Evolutionary conservation across 257 asterid species (phyloP), one percentile per base, ranked within the genome.

Genomic region (Plantago major): DNA sequence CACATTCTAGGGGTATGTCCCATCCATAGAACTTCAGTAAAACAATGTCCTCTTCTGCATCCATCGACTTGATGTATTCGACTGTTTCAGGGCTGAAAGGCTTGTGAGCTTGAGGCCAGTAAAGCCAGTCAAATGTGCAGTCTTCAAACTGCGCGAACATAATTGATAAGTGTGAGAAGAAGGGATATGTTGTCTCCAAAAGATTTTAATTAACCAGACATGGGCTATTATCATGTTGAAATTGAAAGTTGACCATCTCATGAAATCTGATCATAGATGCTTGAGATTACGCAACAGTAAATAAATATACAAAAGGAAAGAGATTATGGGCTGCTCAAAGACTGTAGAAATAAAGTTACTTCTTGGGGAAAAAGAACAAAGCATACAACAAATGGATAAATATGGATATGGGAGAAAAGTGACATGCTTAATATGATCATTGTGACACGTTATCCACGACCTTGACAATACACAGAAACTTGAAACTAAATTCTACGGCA

Each of bases 21-120:
- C 84, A 78, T 13, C 81, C 84, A 45, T 75, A 74, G 68, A 78
- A 74, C 63, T 72, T 72, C 62, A 78, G 46, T 60, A 75, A 55
- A n/a, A 72, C 76, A 46, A 78, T 75, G 46, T 78, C 81, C 72
- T 72, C 76, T 42, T 78, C 84, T 9, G 72, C 81, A 19, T 78
- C 71, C 64, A 78, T 58, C 1, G 74, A 62, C 46, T 62, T 62
- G 10, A 78, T 78, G 44, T 78, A 78, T 40, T 78, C 71, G n/a
- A 72, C 28, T 7, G 78, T 74, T 44, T 66, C 78, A 3, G 67
- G 30, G 42, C 72, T 69, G 70, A 75, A 78, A 18, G 84, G 76
- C 19, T 60, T 46, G 5, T 79, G 76, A 30, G 81, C 78, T 75
- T 78, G 84, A 37, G 84, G 79, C 84, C 84, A 79, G 60, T 79